These are phyloP conservation scores for Amanita exitialis DNA, from an alignment of 768 basidiomycete species.

Conservation along the genomic window DNA sequence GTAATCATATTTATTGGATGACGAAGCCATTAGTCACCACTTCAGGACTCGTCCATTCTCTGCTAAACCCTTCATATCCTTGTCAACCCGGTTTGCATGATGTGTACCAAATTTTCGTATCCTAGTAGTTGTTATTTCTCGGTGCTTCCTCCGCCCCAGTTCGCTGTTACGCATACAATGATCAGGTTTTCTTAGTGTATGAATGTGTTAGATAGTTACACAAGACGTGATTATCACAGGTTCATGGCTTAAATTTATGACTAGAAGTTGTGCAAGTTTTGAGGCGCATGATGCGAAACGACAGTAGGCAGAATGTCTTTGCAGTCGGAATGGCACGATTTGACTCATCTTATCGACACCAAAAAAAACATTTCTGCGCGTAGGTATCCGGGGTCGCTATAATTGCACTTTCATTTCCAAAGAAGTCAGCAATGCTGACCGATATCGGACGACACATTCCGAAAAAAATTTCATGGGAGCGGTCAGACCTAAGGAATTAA, in stretches of 20 bases:
- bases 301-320: background rate
- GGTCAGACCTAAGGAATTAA: too few species aligned
- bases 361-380: too few species aligned
- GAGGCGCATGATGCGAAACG: too few species aligned
- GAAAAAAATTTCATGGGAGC: too few species aligned
- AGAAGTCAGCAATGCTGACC: too few species aligned
- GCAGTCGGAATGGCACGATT: too few species aligned
- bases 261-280: too few species aligned
- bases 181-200: background rate
- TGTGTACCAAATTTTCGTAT: constrained; percentile 6
- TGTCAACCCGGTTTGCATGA: background rate
- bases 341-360: too few species aligned
- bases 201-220: background rate
- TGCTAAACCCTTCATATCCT: constrained; percentile 1
- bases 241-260: too few species aligned
- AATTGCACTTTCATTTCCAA: too few species aligned
- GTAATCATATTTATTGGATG: constrained; percentile 12
- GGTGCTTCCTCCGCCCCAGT: background rate
- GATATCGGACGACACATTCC: too few species aligned
- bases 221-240: background rate
- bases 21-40: background rate
- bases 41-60: background rate
- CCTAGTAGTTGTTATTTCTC: constrained; percentile 3
- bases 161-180: background rate
- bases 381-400: too few species aligned